These are phyloP conservation scores for Penicillium polonicum DNA, from an alignment of 2,329 filamentous ascomycete species.

Conservation along the genomic window DNA sequence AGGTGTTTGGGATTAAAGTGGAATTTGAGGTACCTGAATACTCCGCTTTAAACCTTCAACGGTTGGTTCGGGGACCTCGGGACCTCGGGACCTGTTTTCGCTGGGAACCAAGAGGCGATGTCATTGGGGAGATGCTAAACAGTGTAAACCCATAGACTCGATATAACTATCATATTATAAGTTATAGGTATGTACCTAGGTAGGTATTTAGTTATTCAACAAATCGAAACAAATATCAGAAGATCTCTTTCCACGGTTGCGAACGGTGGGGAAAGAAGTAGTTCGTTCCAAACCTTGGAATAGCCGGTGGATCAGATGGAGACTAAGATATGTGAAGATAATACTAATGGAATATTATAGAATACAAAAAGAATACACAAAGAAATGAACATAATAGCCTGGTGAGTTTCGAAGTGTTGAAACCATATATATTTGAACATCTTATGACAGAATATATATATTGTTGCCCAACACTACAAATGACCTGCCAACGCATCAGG, in stretches of 20 bases:
- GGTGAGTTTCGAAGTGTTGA: not conserved
- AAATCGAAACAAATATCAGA: not conserved
- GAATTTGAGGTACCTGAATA: not conserved
- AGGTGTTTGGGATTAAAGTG: not conserved
- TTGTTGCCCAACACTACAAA: slow-evolving; percentile 14
- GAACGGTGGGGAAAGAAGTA: not conserved
- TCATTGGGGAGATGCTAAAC: not conserved
- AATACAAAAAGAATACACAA: no score
- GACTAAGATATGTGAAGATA: not conserved
- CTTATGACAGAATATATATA: not conserved
- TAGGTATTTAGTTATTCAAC: not conserved
- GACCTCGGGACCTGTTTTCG: no score
- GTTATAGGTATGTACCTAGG: not conserved
- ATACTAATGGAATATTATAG: no score
- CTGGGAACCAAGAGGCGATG: not conserved
- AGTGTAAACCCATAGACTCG: no score
- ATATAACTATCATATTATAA: not conserved
- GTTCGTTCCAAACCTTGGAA: slow-evolving; percentile 17
- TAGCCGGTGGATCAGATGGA: slow-evolving; percentile 16
- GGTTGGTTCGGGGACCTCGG: not conserved
- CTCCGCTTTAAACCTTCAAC: not conserved
- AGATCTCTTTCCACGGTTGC: not conserved
- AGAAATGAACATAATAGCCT: no score
- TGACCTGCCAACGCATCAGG: slow-evolving; percentile 23
- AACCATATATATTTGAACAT: not conserved